Evolutionary conservation across 345 rosid genomes (phyloP).

Genomic region (Rhodamnia argentea): DNA sequence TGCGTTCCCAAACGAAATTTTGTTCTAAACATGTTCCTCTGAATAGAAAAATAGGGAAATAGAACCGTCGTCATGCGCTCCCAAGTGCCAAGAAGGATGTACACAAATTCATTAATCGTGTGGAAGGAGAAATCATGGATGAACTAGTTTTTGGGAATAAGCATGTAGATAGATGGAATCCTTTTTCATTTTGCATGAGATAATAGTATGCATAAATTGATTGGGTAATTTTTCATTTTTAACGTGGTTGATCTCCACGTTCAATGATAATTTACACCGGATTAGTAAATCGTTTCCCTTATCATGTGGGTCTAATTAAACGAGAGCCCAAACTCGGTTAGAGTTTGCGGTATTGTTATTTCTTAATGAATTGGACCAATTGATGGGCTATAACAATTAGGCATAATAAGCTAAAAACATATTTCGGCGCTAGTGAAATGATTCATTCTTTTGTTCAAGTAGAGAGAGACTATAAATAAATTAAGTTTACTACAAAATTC

Average conservation of each 20-base stretch:
- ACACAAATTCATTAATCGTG: no score
- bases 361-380: background rate
- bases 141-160: background rate
- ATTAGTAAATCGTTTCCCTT: no score
- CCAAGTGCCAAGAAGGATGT: no score
- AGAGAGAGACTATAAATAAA: background rate
- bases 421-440: background rate
- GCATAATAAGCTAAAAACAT: background rate
- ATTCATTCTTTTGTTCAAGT: background rate
- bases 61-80: no score
- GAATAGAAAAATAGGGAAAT: no score
- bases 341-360: background rate
- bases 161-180: background rate
- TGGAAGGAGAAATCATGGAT: no score
- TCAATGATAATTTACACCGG: background rate
- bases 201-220: background rate
- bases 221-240: background rate
- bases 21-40: no score
- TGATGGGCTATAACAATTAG: background rate
- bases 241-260: background rate
- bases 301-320: no score
- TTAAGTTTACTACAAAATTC: background rate
- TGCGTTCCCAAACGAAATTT: no score
- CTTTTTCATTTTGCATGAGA: background rate
- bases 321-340: background rate